phyloP scores from a whole-genome alignment of 208 protist genomes.

The Acanthamoeba culbertsoni region DNA sequence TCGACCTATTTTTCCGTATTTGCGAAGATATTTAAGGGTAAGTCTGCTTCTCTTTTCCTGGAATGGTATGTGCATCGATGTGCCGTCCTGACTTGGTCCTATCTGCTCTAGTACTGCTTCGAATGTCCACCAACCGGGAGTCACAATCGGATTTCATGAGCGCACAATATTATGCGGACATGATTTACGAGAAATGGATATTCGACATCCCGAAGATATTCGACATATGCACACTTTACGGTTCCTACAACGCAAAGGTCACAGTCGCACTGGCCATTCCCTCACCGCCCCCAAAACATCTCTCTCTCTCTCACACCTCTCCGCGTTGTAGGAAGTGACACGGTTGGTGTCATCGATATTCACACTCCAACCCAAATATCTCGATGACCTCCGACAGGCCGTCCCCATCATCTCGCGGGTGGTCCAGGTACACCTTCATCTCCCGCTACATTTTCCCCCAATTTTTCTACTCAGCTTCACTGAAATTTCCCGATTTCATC shows the following conservation, averaged over 20 bases:
- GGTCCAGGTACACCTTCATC: background rate
- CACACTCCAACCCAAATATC: constrained; percentile 2
- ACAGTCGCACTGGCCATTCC: background rate
- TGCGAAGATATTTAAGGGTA: constrained; percentile 31
- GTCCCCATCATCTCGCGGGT: background rate
- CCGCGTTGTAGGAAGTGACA: constrained; percentile 7
- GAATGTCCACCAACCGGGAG: constrained; percentile 55
- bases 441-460: background rate
- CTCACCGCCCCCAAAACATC: background rate
- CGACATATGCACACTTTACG: constrained; percentile 46
- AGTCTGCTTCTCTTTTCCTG: background rate
- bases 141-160: constrained; percentile 14
- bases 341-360: constrained; percentile 21
- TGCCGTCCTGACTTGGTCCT: background rate
- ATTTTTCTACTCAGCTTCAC: background rate
- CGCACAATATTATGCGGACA: background rate
- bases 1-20: constrained; percentile 34
- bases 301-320: background rate
- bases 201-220: constrained; percentile 62
- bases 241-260: constrained; percentile 18
- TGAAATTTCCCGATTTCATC: background rate
- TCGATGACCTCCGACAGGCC: background rate
- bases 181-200: constrained; percentile 51
- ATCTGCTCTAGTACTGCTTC: background rate
- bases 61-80: background rate